phyloP scores from a whole-genome alignment of 805 yeast genomes.

The Ogataea nakhonphanomensis region DNA sequence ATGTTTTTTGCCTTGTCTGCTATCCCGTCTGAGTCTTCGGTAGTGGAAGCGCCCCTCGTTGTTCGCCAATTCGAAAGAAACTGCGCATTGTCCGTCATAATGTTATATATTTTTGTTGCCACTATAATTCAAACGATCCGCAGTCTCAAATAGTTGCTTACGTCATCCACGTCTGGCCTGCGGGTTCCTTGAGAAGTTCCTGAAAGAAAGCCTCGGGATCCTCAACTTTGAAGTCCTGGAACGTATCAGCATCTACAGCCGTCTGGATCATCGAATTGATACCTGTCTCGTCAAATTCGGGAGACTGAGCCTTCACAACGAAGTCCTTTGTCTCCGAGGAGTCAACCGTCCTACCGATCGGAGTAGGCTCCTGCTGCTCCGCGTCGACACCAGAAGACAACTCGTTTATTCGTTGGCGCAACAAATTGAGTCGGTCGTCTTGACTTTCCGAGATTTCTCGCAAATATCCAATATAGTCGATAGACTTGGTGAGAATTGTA shows the following conservation, averaged over 20 bases:
- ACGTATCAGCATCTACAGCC: neutral
- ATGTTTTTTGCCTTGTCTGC: conserved; percentile 20
- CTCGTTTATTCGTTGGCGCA: conserved; percentile 38
- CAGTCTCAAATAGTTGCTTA: neutral
- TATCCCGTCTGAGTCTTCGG: conserved; percentile 12
- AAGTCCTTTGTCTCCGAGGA: neutral
- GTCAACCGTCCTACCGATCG: conserved; percentile 1
- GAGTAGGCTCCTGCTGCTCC: conserved; percentile 2
- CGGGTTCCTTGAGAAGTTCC: conserved; percentile 11
- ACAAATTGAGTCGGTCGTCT: conserved; percentile 41
- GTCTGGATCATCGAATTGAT: neutral
- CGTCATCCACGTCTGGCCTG: conserved; percentile 8
- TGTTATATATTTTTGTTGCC: conserved; percentile 7
- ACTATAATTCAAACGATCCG: conserved; percentile 10
- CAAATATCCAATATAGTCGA: conserved; percentile 71
- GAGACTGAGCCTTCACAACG: neutral
- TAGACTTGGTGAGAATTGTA: conserved; percentile 69
- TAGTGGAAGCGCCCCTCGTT: conserved; percentile 14
- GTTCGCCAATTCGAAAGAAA: conserved; percentile 31
- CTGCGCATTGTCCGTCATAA: conserved; percentile 18
- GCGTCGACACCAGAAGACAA: conserved; percentile 3
- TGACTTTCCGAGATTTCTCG: conserved; percentile 59
- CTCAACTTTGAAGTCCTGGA: conserved; percentile 11
- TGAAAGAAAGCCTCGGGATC: conserved; percentile 17
- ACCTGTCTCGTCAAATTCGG: neutral